Evolutionary conservation across 306 rosid species (phyloP).

Genomic region (Heteromeles arbutifolia): DNA sequence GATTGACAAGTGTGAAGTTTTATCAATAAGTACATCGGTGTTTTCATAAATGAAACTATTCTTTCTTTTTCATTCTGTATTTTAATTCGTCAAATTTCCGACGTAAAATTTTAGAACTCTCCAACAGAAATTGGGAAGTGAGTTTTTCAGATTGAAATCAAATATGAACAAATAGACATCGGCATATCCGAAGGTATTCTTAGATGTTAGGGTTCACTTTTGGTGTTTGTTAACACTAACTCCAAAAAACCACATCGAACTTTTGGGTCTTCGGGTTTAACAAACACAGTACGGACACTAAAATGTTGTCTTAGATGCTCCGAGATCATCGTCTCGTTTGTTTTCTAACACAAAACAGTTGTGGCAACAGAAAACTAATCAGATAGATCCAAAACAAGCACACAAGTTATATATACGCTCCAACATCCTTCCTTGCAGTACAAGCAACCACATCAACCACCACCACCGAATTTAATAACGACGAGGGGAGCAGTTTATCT

Average conservation of each 20-base stretch:
- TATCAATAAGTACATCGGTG: too few species aligned
- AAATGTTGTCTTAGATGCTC: slow-evolving; percentile 18
- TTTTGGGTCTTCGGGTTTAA: slow-evolving; percentile 15
- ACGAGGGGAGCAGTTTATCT: neutral
- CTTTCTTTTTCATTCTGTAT: too few species aligned
- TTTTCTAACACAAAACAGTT: slow-evolving; percentile 19
- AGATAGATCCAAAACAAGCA: slow-evolving; percentile 29
- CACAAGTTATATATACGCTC: slow-evolving; percentile 22
- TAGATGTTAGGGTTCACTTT: neutral
- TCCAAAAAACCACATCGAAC: neutral
- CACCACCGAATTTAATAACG: neutral
- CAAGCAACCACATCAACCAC: slow-evolving; percentile 8
- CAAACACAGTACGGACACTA: slow-evolving; percentile 18
- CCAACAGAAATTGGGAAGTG: too few species aligned
- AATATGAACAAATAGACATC: neutral
- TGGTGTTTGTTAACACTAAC: neutral
- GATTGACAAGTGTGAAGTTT: too few species aligned
- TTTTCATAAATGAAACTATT: too few species aligned
- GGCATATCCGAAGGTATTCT: neutral
- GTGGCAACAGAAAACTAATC: slow-evolving; percentile 23
- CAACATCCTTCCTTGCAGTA: neutral
- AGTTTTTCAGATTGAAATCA: too few species aligned
- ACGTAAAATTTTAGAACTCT: too few species aligned
- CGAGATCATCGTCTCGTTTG: slow-evolving; percentile 30
- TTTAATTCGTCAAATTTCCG: too few species aligned